A percentile compares a stretch with the other conserved stretches of the same genome.
phyloP scores from a whole-genome alignment of 768 basidiomycete genomes.

The Thelephora aurantiotincta region DNA sequence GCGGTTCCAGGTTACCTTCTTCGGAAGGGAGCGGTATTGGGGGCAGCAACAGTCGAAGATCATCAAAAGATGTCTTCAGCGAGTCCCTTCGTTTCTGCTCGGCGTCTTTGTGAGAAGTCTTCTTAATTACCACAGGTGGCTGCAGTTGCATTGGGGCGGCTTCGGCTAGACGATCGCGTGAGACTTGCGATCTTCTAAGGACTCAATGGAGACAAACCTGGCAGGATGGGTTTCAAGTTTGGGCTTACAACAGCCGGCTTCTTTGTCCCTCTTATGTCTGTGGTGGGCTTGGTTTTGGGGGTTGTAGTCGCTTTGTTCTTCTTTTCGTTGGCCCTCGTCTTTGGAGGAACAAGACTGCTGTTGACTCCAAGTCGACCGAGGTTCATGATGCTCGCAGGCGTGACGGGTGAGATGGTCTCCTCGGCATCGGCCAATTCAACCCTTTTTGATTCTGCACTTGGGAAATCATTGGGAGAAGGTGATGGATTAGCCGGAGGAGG shows the following conservation, averaged over 20 bases:
- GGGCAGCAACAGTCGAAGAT: constrained; percentile 70
- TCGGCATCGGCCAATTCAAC: constrained; percentile 3
- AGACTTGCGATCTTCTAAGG: not conserved
- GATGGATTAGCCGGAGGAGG: constrained; percentile 1
- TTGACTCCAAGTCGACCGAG: constrained; percentile 49
- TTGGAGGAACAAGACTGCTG: constrained; percentile 26
- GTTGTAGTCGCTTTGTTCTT: constrained; percentile 10
- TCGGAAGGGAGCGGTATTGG: constrained; percentile 77
- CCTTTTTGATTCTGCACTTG: constrained; percentile 2
- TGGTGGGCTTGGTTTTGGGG: constrained; percentile 16
- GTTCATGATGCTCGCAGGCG: constrained; percentile 89
- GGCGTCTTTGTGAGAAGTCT: constrained; percentile 87
- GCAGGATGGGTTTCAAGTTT: constrained; percentile 57
- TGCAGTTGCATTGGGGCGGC: constrained; percentile 5
- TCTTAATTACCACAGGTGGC: constrained; percentile 35
- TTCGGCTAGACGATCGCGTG: not conserved
- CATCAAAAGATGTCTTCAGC: constrained; percentile 87
- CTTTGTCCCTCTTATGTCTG: constrained; percentile 15
- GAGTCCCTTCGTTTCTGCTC: constrained; percentile 97
- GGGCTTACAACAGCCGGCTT: constrained; percentile 27
- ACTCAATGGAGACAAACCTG: constrained; percentile 30
- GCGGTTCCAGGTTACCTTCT: constrained; percentile 56
- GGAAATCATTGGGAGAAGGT: not conserved
- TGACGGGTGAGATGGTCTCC: constrained; percentile 53
- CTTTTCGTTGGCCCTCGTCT: not conserved